Evolutionary conservation across 2,329 filamentous ascomycete genomes (phyloP).

Genomic region (Spiromastix sp.): DNA sequence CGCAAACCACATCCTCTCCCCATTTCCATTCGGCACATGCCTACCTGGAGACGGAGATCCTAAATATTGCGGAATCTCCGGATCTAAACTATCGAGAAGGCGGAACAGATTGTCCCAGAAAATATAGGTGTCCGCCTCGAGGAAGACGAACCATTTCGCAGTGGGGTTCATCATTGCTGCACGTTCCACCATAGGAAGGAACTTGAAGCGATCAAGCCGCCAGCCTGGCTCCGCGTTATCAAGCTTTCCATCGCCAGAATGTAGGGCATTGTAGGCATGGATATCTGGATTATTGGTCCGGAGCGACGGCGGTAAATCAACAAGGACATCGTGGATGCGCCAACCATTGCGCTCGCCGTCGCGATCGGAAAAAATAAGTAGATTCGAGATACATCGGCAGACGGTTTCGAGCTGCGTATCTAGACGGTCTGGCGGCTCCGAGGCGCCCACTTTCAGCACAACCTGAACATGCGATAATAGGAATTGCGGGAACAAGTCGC

Average conservation of each 20-base stretch:
- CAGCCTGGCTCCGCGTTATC: slow-evolving; percentile 41
- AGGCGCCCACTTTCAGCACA: slow-evolving; percentile 49
- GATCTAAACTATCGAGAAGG: slow-evolving; percentile 43
- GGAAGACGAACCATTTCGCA: slow-evolving; percentile 49
- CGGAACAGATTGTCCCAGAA: slow-evolving; percentile 43
- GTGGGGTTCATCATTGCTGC: slow-evolving; percentile 34
- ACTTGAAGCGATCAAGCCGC: slow-evolving; percentile 50
- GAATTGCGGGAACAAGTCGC: too few species aligned
- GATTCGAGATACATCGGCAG: slow-evolving; percentile 45
- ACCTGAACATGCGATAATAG: slow-evolving; percentile 50
- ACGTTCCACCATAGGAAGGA: slow-evolving; percentile 45
- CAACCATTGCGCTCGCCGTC: slow-evolving; percentile 42
- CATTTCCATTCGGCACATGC: slow-evolving; percentile 43
- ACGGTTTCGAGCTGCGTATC: slow-evolving; percentile 45
- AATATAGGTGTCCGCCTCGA: slow-evolving; percentile 50
- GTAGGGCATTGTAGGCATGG: too few species aligned
- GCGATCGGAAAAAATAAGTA: slow-evolving; percentile 50
- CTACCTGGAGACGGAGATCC: too few species aligned
- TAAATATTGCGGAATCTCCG: slow-evolving; percentile 40
- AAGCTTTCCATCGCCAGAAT: slow-evolving; percentile 33
- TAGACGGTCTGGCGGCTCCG: slow-evolving; percentile 45
- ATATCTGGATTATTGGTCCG: too few species aligned
- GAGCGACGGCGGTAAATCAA: too few species aligned
- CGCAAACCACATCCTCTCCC: slow-evolving; percentile 41
- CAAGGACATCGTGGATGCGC: slow-evolving; percentile 40